phyloP scores from a whole-genome alignment of 495 filamentous ascomycete species.

The Aspergillus nidulans region DNA sequence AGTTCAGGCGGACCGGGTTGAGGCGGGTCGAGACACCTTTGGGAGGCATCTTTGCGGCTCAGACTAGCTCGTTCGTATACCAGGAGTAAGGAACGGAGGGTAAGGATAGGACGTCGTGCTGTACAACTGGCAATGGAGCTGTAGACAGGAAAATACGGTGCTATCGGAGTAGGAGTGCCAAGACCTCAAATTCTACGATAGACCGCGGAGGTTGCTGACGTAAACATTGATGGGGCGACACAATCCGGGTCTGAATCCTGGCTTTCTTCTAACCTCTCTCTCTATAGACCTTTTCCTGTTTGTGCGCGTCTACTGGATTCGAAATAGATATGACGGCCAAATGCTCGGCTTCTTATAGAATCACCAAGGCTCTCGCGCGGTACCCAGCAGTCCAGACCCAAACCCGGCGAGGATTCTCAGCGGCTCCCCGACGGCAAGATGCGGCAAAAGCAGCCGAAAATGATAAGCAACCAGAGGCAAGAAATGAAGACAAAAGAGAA shows the following conservation, averaged over 20 bases:
- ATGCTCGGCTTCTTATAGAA: constrained; percentile 14
- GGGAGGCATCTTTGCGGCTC: constrained; percentile 44
- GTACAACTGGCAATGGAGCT: background rate
- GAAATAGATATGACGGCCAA: constrained; percentile 24
- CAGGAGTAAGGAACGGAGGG: background rate
- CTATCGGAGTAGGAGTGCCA: constrained; percentile 18
- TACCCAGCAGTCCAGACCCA: constrained; percentile 11
- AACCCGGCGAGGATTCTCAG: constrained; percentile 20
- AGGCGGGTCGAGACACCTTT: constrained; percentile 46
- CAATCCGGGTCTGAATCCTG: background rate
- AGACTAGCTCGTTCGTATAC: background rate
- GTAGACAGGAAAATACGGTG: background rate
- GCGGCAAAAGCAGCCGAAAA: constrained; percentile 14
- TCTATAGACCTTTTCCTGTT: background rate
- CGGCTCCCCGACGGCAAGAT: constrained; percentile 22
- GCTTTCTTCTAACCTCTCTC: background rate
- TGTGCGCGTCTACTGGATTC: background rate
- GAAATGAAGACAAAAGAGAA: constrained; percentile 21
- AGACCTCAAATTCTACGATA: constrained; percentile 19
- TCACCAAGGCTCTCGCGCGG: constrained; percentile 15
- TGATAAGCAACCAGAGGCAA: background rate
- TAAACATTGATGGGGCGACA: constrained; percentile 15
- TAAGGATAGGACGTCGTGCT: background rate
- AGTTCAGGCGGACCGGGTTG: constrained; percentile 76
- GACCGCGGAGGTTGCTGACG: constrained; percentile 42